Evolutionary conservation across 202 grass and related monocot species (phyloP), one percentile per base, ranked within the genome.

Genomic region (Eragrostis tef): DNA sequence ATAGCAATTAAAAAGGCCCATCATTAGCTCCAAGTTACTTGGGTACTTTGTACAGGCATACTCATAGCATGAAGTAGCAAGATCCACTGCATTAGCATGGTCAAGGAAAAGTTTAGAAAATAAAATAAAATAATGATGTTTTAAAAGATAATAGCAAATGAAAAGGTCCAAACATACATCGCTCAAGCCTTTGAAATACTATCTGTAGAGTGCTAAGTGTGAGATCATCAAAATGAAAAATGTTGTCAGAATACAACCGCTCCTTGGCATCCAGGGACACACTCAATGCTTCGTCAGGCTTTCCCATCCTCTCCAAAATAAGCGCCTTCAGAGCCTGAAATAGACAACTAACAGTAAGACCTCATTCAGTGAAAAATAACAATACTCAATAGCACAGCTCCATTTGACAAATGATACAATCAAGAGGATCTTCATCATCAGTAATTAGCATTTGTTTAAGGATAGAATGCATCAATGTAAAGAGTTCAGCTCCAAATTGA

Each of bases 171-270:
- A 62, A 84, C 83, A 42, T 79, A 98, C 96, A 90, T 90, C 90
- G 79, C 44, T 98, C 87, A 72, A 98, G 95, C 61, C 88, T 84
- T 80, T 98, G 95, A 86, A 95, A 93, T 70, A 95, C 90, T 80
- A 95, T 98, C 65, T 98, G 95, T 54, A 98, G 86, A 71, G 95
- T 95, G 87, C 92, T 98, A 84, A 98, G 95, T 25, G 92, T 98
- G 59, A 98, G 90, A 84, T 98, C 90, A 59, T 98, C 95, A 79
- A 93, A 88, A 77, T 94, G 91, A 79, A 94, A 82, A 84, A 81
- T 88, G 27, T 79, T 93, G 65, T 98, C 86, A 15, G 90, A 88
- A 88, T 87, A 77, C 68, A 98, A 79, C 67, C 87, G 80, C 56
- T 93, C 88, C 78, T 94, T 98, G 57, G 95, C 92, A 78, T 93